phyloP scores from a whole-genome alignment of 352 stramenopile genomes.

The Globisporangium polare region DNA sequence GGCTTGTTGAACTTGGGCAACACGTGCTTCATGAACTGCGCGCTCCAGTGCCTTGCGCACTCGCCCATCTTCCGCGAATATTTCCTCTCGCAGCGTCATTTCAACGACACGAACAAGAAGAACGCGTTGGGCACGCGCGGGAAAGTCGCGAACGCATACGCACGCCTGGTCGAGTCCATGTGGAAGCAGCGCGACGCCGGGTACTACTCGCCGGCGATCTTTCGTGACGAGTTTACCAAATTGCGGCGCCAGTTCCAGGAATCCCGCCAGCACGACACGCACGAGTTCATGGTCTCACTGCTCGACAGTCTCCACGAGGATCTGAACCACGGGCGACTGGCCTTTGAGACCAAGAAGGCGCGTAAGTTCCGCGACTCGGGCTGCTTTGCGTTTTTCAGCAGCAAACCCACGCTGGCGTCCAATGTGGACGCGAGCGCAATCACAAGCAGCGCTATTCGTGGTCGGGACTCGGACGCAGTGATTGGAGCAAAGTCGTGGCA shows the following conservation, averaged over 20 bases:
- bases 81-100: constrained; percentile 90
- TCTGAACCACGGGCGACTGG: constrained; percentile 72
- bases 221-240: constrained; percentile 68
- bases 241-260: constrained; percentile 68
- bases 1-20: constrained; percentile 83
- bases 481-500: constrained; percentile 91
- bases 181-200: constrained; percentile 54
- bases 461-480: constrained; percentile 46
- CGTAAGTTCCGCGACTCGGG: constrained; percentile 6
- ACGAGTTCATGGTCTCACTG: constrained; percentile 94
- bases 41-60: constrained; percentile 92
- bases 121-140: constrained; percentile 92
- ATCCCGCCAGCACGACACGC: constrained; percentile 93
- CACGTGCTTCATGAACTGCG: constrained; percentile 88
- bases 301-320: constrained; percentile 99
- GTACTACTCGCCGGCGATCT: constrained; percentile 45
- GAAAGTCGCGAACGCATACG: constrained; percentile 88
- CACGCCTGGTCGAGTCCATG: constrained; percentile 59
- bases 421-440: neutral
- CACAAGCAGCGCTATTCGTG: neutral
- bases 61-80: constrained; percentile 94
- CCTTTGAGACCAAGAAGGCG: constrained; percentile 5
- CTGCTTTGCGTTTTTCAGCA: constrained; percentile 25
- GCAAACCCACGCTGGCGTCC: neutral
- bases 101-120: constrained; percentile 92